Base-by-base conservation (phyloP, 495 filamentous ascomycete species). In the Parathielavia appendiculata region DNA sequence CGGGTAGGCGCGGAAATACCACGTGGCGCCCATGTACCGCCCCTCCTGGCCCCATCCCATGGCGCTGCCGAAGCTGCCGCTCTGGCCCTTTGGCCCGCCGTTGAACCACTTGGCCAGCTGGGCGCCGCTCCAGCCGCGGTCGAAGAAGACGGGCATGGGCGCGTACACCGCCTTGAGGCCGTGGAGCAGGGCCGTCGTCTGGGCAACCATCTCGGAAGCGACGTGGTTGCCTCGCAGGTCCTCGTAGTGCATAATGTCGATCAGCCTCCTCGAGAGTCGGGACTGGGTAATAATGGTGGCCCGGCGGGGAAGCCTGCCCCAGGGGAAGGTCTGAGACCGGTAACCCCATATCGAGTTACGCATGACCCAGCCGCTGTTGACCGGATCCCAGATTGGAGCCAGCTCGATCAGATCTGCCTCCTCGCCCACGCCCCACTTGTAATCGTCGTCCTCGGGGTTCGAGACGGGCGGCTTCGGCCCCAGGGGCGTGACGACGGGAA, bases 381-480 rank as follows among this genome's bases (percentile, higher is more conserved):
- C 75, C 3, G 83, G 81, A 63, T 89, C 81, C 72, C 88, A 86
- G 23, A 89, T 85, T 7, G 88, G 87, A 0, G 83, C 76, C 36
- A 89, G 75, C 4, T 83, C 84, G 59, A 91, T 88, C 57, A 87
- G 72, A 65, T 92, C 88, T 20, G 88, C 88, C 51, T 88, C 85
- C 71, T 90, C 87, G 51, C 80, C 85, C 16, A 88, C 81, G 23
- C 88, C 88, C 87, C 87, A 91, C 51, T 75, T 63, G 67, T 85
- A 89, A 38, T 81, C 66, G 67, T 91, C 88, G 4, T 83, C 63
- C 20, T 79, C 74, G 4, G 84, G 75, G 0, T 72, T 61, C 13
- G 63, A 50, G 0, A 81, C 77, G 20, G 85, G 86, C 0, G 83
- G 79, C 10, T 74, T 69, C 6, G 83, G 84, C 22, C 87, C 87